Evolutionary conservation across 78 protist species (phyloP).

Genomic region (Chrysochromulina tobinii): DNA sequence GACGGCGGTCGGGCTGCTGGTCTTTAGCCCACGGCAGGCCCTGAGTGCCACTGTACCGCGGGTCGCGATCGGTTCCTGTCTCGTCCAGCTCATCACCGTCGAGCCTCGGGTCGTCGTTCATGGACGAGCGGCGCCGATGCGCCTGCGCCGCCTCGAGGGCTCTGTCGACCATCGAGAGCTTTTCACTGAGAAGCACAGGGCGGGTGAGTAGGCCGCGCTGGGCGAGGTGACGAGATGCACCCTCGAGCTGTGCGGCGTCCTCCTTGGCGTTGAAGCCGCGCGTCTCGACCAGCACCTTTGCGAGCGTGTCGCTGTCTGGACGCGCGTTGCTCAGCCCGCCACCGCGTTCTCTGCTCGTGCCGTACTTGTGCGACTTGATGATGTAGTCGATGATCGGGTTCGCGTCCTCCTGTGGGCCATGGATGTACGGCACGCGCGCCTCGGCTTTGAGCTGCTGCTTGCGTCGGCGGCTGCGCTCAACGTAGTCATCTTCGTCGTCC

Average conservation of each 20-base stretch:
- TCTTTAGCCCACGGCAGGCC: too few relatives aligned
- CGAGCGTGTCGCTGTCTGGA: background rate
- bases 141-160: too few relatives aligned
- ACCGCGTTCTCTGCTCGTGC: background rate
- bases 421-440: background rate
- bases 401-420: slow-evolving; percentile 15
- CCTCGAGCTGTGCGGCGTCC: background rate
- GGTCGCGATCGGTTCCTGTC: too few relatives aligned
- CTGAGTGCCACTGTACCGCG: too few relatives aligned
- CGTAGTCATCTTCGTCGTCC: slow-evolving; percentile 9
- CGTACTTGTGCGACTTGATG: slow-evolving; percentile 4
- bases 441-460: background rate
- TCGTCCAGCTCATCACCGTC: too few relatives aligned
- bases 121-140: too few relatives aligned
- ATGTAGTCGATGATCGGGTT: slow-evolving; percentile 30
- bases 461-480: background rate
- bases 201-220: background rate
- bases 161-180: background rate
- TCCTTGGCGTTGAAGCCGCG: background rate
- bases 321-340: background rate
- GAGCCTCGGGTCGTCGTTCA: too few relatives aligned
- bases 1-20: too few relatives aligned
- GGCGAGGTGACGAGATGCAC: background rate
- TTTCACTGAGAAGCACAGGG: background rate
- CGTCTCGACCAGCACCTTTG: background rate